Evolutionary conservation across 768 basidiomycete species (phyloP).

Genomic region (Cubamyces sp.): DNA sequence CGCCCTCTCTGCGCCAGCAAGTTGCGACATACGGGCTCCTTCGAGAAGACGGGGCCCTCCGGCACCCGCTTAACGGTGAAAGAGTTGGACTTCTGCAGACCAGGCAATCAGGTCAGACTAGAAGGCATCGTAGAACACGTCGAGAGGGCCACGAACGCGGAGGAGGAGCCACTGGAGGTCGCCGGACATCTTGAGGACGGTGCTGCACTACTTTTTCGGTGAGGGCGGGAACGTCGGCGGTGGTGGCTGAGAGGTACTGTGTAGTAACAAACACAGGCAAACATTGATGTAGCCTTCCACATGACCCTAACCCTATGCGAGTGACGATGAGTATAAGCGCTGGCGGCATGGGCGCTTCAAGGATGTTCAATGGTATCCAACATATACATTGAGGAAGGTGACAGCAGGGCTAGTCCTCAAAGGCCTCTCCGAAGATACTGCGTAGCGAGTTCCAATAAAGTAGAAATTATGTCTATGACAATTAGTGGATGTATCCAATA

Average conservation of each 20-base stretch:
- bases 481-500: neutral
- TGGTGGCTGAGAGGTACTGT: constrained; percentile 37
- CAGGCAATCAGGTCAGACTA: constrained; percentile 14
- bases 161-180: constrained; percentile 95
- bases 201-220: constrained; percentile 30
- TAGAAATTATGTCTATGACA: neutral
- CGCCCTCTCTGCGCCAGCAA: neutral
- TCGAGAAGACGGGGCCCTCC: constrained; percentile 81
- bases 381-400: too few species aligned
- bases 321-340: neutral
- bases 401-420: too few species aligned
- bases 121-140: neutral
- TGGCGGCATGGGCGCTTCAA: too few species aligned
- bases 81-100: constrained; percentile 73
- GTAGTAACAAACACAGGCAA: constrained; percentile 33
- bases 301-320: constrained; percentile 7
- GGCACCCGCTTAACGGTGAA: constrained; percentile 79
- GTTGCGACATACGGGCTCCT: constrained; percentile 67
- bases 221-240: constrained; percentile 28
- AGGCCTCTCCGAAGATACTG: too few species aligned
- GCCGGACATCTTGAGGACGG: constrained; percentile 66
- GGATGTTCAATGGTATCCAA: too few species aligned
- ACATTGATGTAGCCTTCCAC: neutral
- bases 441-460: too few species aligned
- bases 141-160: constrained; percentile 59